phyloP scores from a whole-genome alignment of 2,329 filamentous ascomycete species.

The Aspergillus costaricaensis region DNA sequence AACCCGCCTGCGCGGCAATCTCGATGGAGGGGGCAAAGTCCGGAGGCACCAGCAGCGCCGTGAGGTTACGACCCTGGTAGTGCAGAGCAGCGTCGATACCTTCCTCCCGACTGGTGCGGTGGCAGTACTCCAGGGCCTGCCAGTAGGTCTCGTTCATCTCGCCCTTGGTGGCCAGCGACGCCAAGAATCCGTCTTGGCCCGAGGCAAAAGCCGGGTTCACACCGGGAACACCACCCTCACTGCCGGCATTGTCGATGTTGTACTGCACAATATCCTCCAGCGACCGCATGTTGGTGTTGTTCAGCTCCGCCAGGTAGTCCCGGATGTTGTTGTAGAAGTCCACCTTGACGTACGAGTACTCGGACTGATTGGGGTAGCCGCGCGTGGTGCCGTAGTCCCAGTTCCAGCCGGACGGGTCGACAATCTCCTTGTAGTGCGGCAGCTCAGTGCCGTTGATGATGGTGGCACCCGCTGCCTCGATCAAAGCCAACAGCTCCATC shows the following conservation, averaged over 20 bases:
- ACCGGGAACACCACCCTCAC: slow-evolving; percentile 66
- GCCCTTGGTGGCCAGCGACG: slow-evolving; percentile 63
- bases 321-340: slow-evolving; percentile 64
- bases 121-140: slow-evolving; percentile 65
- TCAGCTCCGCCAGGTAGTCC: slow-evolving; percentile 62
- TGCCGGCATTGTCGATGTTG: slow-evolving; percentile 64
- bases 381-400: slow-evolving; percentile 68
- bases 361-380: slow-evolving; percentile 69
- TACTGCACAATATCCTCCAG: slow-evolving; percentile 67
- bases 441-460: slow-evolving; percentile 72
- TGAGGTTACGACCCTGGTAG: slow-evolving; percentile 50
- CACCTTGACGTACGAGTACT: slow-evolving; percentile 72
- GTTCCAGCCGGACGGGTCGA: slow-evolving; percentile 70
- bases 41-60: slow-evolving; percentile 68
- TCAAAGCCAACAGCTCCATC: slow-evolving; percentile 53
- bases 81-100: slow-evolving; percentile 70
- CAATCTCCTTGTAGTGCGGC: slow-evolving; percentile 61
- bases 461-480: slow-evolving; percentile 64
- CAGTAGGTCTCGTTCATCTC: slow-evolving; percentile 65
- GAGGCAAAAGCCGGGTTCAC: slow-evolving; percentile 66
- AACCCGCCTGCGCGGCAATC: slow-evolving; percentile 73
- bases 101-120: slow-evolving; percentile 59
- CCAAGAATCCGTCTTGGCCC: slow-evolving; percentile 71
- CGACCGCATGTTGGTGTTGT: slow-evolving; percentile 61
- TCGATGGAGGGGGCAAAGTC: slow-evolving; percentile 69